Percentiles rank a stretch among this genome's conserved stretches.
These are phyloP conservation scores for Funneliformis mosseae DNA, from an alignment of 192 early-diverging fungal genomes.

Conservation along the genomic window DNA sequence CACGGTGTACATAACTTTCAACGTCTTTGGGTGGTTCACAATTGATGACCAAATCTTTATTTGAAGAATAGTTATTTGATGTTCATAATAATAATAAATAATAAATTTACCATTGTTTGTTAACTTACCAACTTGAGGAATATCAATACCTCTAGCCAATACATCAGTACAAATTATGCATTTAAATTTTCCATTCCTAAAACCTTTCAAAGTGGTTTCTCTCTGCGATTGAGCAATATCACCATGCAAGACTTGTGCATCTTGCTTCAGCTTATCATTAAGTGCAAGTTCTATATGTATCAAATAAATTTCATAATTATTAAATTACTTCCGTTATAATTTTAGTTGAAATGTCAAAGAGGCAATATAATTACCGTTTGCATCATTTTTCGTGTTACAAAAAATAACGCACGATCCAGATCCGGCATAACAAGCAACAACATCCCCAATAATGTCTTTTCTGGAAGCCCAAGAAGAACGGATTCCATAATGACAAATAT, in stretches of 20 bases:
- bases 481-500: conserved; percentile 83
- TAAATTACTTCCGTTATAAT: neutral
- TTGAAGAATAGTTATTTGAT: neutral
- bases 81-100: neutral
- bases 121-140: conserved; percentile 73
- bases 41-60: conserved; percentile 91
- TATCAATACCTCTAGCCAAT: conserved; percentile 93
- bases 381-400: conserved; percentile 92
- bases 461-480: conserved; percentile 88
- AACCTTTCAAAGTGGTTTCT: conserved; percentile 81
- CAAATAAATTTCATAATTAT: neutral
- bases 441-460: conserved; percentile 90
- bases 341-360: neutral
- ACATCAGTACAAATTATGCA: conserved; percentile 95
- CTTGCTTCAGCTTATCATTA: conserved; percentile 74
- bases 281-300: conserved; percentile 60
- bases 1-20: conserved; percentile 94
- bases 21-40: conserved; percentile 92
- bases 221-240: conserved; percentile 80
- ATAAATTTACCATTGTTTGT: neutral
- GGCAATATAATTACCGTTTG: conserved; percentile 49
- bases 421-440: conserved; percentile 88
- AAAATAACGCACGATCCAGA: conserved; percentile 89
- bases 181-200: conserved; percentile 83
- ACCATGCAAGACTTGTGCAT: conserved; percentile 84